These are phyloP conservation scores for Ambrosiella xylebori DNA, from an alignment of 2,329 filamentous ascomycete genomes.

Conservation along the genomic window DNA sequence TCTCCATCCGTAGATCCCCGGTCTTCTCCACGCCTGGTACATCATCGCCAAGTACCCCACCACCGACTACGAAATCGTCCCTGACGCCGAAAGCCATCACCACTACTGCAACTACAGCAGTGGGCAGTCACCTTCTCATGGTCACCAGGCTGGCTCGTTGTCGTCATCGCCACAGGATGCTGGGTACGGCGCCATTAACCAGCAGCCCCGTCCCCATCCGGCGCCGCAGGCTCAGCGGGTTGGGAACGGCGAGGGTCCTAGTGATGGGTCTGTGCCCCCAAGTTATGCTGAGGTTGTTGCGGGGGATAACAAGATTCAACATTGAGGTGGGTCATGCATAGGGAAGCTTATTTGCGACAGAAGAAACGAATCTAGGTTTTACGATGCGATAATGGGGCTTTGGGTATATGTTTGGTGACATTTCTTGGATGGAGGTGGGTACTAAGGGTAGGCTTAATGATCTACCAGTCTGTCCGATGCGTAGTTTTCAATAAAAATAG, in stretches of 20 bases:
- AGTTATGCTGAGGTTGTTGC: conserved; percentile 81
- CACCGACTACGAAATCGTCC: conserved; percentile 50
- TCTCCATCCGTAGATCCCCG: conserved; percentile 41
- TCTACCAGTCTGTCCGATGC: no score
- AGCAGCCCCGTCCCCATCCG: conserved; percentile 18
- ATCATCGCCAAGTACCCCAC: conserved; percentile 85
- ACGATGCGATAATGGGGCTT: no score
- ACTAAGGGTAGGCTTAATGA: no score
- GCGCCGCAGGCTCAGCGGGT: conserved; percentile 11
- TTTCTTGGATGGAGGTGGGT: no score
- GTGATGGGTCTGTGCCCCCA: conserved; percentile 44
- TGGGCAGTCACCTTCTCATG: conserved; percentile 16
- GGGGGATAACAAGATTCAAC: conserved; percentile 81
- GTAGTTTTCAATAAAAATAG: no score
- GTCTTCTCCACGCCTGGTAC: conserved; percentile 92
- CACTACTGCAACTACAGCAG: conserved; percentile 31
- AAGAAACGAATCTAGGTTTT: no score
- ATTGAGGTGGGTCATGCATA: neutral
- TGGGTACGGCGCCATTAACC: conserved; percentile 31
- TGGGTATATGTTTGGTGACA: no score
- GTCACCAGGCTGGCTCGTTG: conserved; percentile 12
- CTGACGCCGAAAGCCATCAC: conserved; percentile 47
- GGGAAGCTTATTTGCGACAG: neutral
- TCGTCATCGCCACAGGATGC: conserved; percentile 16
- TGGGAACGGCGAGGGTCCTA: conserved; percentile 23